Evolutionary conservation across 2,329 filamentous ascomycete species (phyloP), one percentile per base, ranked within the genome.

Genomic region (Alternaria gaisen): DNA sequence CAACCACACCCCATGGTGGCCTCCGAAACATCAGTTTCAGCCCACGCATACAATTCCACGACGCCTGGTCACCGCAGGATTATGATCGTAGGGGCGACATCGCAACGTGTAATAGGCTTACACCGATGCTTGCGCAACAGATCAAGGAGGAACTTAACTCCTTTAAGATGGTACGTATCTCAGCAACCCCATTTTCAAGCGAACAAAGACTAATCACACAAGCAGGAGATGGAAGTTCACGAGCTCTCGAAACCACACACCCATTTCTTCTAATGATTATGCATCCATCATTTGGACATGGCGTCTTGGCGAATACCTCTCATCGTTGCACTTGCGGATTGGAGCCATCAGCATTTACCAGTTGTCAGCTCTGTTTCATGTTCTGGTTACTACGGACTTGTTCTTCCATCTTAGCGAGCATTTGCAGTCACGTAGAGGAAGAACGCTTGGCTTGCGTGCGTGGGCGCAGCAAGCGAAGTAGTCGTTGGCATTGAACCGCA

Each of bases 131-230:
- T 65, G 95, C 95, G 46, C 95, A 99, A 82, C 95, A 99, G 80
- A 99, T 99, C 82, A 98, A 98, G 82, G 95, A 99, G 82, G 95
- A 99, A 83, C 87, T 99, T 71, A 99, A 99, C 82, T 96, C 90
- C 71, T 99, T 99, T 86, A 99, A 99, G 81, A 99, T 99, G 95
- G 93, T 95, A 83, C 64, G 89, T 36, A 48, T 20, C 12, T 7
- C 7, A 26, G 7, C 20, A 24, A 11, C 10, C n/a, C 1, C 8
- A 5, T n/a, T 14, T 26, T 18, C 40, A 16, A 2, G 12, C 16
- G n/a, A 40, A 18, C n/a, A 5, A 3, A 50, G 64, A 68, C 83
- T 87, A 79, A 87, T 71, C 40, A 44, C 16, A 18, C n/a, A 16
- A 14, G 55, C 46, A 98, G 95, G 95, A 99, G 84, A 99, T 99